Evolutionary conservation across 2,329 filamentous ascomycete species (phyloP).

Genomic region (Colletotrichum sp.): DNA sequence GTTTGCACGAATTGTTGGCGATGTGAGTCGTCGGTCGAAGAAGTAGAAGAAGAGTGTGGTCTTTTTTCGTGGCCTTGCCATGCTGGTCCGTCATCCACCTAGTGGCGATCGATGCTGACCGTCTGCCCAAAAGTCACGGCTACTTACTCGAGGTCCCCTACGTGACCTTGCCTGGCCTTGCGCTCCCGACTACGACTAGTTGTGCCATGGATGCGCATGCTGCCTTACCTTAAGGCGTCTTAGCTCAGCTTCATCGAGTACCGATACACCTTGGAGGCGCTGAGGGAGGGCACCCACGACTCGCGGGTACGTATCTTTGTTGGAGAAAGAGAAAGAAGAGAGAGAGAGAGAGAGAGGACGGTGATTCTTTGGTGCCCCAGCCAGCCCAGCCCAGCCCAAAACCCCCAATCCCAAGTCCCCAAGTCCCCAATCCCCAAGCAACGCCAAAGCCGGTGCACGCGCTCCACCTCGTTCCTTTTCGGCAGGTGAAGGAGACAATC

Average conservation of each 20-base stretch:
- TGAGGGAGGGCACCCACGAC: not conserved
- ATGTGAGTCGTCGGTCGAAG: not conserved
- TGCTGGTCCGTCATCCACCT: not conserved
- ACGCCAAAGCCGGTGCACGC: not conserved
- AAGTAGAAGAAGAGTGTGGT: not conserved
- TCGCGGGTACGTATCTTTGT: not conserved
- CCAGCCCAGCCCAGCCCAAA: not conserved
- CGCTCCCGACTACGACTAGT: not conserved
- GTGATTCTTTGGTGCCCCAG: not conserved
- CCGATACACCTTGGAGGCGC: not conserved
- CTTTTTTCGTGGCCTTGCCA: not conserved
- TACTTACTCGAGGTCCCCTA: not conserved
- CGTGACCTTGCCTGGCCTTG: not conserved
- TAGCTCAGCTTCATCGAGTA: not conserved
- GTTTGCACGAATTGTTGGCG: not conserved
- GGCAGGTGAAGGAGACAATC: conserved; percentile 14
- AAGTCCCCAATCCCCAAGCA: not conserved
- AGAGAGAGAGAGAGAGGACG: not conserved
- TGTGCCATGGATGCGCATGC: not conserved
- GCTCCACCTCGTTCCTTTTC: not conserved
- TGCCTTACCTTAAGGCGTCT: not conserved
- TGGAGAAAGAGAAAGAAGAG: not conserved
- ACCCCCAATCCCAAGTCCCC: not conserved
- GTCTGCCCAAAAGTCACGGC: not conserved
- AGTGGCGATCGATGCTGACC: not conserved